Conservation (phyloP, 1,284 basidiomycete genomes). For the Apiotrichum porosum region DNA sequence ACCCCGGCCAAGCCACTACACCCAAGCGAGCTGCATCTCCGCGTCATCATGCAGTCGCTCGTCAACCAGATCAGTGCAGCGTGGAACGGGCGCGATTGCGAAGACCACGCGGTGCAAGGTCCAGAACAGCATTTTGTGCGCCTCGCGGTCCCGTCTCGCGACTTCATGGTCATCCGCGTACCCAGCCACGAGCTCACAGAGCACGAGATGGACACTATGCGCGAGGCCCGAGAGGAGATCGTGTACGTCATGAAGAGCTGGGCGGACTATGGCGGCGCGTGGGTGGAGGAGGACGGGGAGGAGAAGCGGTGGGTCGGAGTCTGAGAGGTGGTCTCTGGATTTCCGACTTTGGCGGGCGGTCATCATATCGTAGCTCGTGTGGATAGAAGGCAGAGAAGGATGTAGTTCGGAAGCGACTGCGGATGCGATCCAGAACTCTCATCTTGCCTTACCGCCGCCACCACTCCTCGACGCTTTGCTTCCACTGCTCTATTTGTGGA, state of each 20-base stretch:
- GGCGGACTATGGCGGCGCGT: conserved; percentile 30
- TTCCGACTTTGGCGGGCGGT: too few species aligned
- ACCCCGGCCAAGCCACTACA: conserved; percentile 28
- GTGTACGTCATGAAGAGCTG: conserved; percentile 56
- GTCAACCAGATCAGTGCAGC: conserved; percentile 44
- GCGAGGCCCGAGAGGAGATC: conserved; percentile 65
- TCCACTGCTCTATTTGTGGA: too few species aligned
- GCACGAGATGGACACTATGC: conserved; percentile 55
- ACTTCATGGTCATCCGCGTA: conserved; percentile 61
- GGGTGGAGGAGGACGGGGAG: conserved; percentile 15
- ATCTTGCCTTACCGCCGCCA: too few species aligned
- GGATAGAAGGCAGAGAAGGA: too few species aligned
- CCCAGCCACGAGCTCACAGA: conserved; percentile 47
- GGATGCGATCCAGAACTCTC: too few species aligned
- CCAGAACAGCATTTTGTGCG: conserved; percentile 56
- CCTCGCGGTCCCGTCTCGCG: conserved; percentile 59
- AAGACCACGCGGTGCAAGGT: conserved; percentile 51
- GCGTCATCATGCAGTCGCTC: conserved; percentile 48
- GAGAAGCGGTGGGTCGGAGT: conserved; percentile 26
- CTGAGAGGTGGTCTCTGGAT: too few species aligned
- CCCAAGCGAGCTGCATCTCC: conserved; percentile 45
- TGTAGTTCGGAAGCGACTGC: too few species aligned
- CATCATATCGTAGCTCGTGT: too few species aligned
- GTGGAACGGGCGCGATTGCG: conserved; percentile 21
- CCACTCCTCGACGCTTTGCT: too few species aligned